phyloP scores from a whole-genome alignment of 805 yeast genomes.

The Pichia phayaonensis region DNA sequence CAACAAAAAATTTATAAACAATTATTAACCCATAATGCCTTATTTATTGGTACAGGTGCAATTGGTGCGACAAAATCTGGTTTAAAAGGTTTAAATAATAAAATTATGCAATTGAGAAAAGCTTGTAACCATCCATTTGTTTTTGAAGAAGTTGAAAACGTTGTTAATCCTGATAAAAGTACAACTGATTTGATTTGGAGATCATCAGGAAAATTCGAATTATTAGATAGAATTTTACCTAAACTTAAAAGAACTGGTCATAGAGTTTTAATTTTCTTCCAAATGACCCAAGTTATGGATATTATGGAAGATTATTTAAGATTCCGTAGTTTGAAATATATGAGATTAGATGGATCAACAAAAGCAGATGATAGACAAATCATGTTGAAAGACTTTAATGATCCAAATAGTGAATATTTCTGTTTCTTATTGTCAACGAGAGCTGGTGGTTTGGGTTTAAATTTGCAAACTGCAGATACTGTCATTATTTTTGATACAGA shows the following conservation, averaged over 20 bases:
- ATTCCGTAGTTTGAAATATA: slow-evolving; percentile 55
- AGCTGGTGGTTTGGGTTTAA: slow-evolving; percentile 86
- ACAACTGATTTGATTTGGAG: slow-evolving; percentile 69
- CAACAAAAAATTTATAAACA: slow-evolving; percentile 68
- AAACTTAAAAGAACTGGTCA: slow-evolving; percentile 70
- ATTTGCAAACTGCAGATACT: slow-evolving; percentile 82
- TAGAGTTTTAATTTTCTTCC: slow-evolving; percentile 74
- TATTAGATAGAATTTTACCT: slow-evolving; percentile 67
- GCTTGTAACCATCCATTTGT: slow-evolving; percentile 86
- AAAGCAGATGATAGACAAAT: slow-evolving; percentile 78
- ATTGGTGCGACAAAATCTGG: slow-evolving; percentile 57
- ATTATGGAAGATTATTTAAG: slow-evolving; percentile 81
- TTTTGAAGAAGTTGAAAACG: slow-evolving; percentile 71
- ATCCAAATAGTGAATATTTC: slow-evolving; percentile 68
- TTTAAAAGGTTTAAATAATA: slow-evolving; percentile 70
- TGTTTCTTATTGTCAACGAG: slow-evolving; percentile 75
- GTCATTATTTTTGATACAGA: slow-evolving; percentile 82
- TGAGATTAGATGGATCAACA: slow-evolving; percentile 76
- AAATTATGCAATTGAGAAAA: slow-evolving; percentile 78
- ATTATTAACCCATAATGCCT: slow-evolving; percentile 62
- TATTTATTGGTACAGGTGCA: slow-evolving; percentile 55
- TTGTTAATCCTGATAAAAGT: slow-evolving; percentile 52
- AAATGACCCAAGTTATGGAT: slow-evolving; percentile 87
- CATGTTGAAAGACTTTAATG: slow-evolving; percentile 67
- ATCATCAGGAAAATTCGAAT: slow-evolving; percentile 72